Evolutionary conservation across 73 alveolate genomes (phyloP).

Genomic region (Paramecium caudatum): DNA sequence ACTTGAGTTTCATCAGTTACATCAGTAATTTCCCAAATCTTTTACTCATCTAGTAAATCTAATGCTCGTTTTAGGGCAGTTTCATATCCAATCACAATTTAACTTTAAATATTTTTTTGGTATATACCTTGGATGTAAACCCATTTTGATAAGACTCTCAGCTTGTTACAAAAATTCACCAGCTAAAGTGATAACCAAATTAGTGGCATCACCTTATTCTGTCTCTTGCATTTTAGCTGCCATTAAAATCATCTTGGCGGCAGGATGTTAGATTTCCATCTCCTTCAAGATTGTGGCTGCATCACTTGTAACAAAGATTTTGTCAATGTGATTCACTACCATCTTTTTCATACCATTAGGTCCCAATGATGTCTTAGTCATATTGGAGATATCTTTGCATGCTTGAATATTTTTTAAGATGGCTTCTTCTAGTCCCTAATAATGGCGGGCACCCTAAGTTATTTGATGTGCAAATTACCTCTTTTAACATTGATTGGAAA

Average conservation of each 20-base stretch:
- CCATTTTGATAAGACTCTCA: conserved; percentile 93
- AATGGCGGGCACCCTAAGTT: conserved; percentile 91
- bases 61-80: conserved; percentile 92
- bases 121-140: conserved; percentile 90
- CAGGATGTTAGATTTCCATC: conserved; percentile 99
- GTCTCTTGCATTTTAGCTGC: conserved; percentile 97
- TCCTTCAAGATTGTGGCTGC: conserved; percentile 96
- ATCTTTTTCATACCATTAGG: conserved; percentile 99
- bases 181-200: conserved; percentile 95
- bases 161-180: conserved; percentile 99
- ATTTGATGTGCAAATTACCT: conserved; percentile 65
- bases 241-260: conserved; percentile 97
- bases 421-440: conserved; percentile 97
- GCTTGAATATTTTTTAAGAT: conserved; percentile 97
- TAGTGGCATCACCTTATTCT: conserved; percentile 98
- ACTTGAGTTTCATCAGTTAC: conserved; percentile 87
- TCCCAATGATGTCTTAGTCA: conserved; percentile 99
- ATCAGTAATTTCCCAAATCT: conserved; percentile 85
- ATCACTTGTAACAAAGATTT: conserved; percentile 97
- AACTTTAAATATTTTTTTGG: not conserved
- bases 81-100: conserved; percentile 97
- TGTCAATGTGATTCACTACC: conserved; percentile 97
- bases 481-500: conserved; percentile 83
- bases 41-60: conserved; percentile 87
- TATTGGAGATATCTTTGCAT: conserved; percentile 93